Percentiles rank a stretch among this genome's conserved stretches.
Evolutionary conservation across 768 basidiomycete species (phyloP).

Genomic region (Artomyces pyxidatus): DNA sequence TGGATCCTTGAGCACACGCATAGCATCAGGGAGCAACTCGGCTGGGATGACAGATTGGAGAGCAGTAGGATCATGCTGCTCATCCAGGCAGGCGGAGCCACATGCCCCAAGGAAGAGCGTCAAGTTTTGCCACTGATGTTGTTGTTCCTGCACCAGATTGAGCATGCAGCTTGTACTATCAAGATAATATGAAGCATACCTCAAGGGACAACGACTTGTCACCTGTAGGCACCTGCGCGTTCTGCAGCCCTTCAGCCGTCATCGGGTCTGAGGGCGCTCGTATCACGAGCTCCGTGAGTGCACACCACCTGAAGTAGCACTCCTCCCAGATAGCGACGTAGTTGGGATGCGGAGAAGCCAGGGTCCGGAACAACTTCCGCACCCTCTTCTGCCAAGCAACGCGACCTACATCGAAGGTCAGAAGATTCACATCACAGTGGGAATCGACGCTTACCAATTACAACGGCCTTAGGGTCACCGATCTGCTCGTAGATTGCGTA

Average conservation of each 20-base stretch:
- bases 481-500: conserved; percentile 72
- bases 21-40: conserved; percentile 58
- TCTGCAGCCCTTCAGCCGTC: conserved; percentile 21
- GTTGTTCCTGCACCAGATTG: conserved; percentile 45
- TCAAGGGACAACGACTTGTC: conserved; percentile 33
- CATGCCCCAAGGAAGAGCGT: conserved; percentile 69
- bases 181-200: conserved; percentile 19
- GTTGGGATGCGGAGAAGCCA: conserved; percentile 56
- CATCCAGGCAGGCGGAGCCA: conserved; percentile 55
- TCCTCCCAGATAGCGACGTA: conserved; percentile 80
- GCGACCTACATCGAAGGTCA: conserved; percentile 40
- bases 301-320: conserved; percentile 68
- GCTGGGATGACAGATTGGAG: conserved; percentile 47
- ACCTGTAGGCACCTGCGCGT: conserved; percentile 22
- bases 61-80: conserved; percentile 41
- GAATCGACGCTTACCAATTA: conserved; percentile 52
- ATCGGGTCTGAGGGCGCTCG: conserved; percentile 24
- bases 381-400: conserved; percentile 75
- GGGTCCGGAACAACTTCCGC: conserved; percentile 57
- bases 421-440: background rate
- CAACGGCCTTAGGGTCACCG: conserved; percentile 63
- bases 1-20: conserved; percentile 58
- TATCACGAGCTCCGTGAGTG: conserved; percentile 51
- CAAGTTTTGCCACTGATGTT: conserved; percentile 80
- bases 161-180: conserved; percentile 6